Conservation (phyloP, 2,329 filamentous ascomycete species). For the Aspergillus piperis region DNA sequence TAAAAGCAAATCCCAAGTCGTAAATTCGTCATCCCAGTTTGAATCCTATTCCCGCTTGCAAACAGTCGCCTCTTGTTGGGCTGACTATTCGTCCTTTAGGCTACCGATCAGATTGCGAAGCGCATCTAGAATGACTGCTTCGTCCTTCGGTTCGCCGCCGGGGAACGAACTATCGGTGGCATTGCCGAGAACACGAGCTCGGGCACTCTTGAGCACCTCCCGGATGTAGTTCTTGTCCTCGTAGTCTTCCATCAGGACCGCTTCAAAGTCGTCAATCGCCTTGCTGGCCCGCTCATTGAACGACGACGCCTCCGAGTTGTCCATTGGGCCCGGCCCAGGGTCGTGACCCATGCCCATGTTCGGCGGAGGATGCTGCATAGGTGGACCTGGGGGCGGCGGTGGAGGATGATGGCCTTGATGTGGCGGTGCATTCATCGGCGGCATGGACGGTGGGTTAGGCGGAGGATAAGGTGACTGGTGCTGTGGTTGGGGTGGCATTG, state of each 20-base stretch:
- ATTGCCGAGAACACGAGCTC: slow-evolving; percentile 42
- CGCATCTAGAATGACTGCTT: slow-evolving; percentile 45
- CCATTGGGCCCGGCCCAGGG: slow-evolving; percentile 20
- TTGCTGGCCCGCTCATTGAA: slow-evolving; percentile 46
- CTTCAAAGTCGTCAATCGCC: slow-evolving; percentile 48
- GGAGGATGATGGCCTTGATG: slow-evolving; percentile 16
- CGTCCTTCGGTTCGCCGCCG: slow-evolving; percentile 47
- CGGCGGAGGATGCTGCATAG: slow-evolving; percentile 23
- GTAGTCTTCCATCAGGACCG: slow-evolving; percentile 48
- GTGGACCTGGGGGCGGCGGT: slow-evolving; percentile 20
- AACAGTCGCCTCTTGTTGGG: no score
- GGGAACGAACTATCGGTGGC: slow-evolving; percentile 46
- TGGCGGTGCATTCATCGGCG: slow-evolving; percentile 17
- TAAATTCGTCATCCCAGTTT: slow-evolving; percentile 15
- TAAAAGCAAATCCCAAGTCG: slow-evolving; percentile 14
- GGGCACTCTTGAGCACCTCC: slow-evolving; percentile 46
- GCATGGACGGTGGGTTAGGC: slow-evolving; percentile 18
- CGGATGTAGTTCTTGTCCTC: slow-evolving; percentile 49
- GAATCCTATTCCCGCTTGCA: neutral
- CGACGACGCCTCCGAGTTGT: slow-evolving; percentile 34
- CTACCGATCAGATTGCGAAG: slow-evolving; percentile 43
- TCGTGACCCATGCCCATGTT: slow-evolving; percentile 22
- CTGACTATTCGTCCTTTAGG: slow-evolving; percentile 36
- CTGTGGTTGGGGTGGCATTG: slow-evolving; percentile 23
- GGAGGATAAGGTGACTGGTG: slow-evolving; percentile 30